Evolutionary conservation across 164 flowering plant genomes (phyloP).

Genomic region (Annona cherimola): DNA sequence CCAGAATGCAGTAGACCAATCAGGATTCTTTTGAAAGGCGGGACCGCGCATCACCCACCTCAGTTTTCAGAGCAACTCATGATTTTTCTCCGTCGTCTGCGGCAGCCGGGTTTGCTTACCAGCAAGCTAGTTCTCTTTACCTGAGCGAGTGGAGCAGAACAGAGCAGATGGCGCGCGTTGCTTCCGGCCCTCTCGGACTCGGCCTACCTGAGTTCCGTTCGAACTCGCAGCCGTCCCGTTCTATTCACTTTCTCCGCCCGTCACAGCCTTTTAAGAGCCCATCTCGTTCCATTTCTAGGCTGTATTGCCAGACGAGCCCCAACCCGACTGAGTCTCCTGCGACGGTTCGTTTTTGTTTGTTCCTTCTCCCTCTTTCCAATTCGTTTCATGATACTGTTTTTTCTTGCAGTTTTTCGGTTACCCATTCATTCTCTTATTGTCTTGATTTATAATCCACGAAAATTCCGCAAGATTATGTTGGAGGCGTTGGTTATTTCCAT

Average conservation of each 20-base stretch:
- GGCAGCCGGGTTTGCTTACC: no score
- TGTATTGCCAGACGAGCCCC: conserved; percentile 34
- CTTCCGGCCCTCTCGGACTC: conserved; percentile 25
- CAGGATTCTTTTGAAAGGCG: no score
- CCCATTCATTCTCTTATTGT: not conserved
- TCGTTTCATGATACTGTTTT: not conserved
- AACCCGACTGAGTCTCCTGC: conserved; percentile 24
- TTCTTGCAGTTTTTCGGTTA: not conserved
- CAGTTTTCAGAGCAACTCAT: no score
- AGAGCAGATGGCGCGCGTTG: conserved; percentile 25
- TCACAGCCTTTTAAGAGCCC: conserved; percentile 10
- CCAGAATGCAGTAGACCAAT: no score
- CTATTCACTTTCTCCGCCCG: conserved; percentile 7
- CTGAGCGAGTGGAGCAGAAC: no score
- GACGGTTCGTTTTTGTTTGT: conserved; percentile 17
- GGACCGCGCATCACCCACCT: no score
- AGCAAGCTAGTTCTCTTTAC: no score
- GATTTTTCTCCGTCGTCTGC: no score
- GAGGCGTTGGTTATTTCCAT: no score
- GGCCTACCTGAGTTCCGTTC: conserved; percentile 27
- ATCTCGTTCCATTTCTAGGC: conserved; percentile 11
- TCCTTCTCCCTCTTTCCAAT: not conserved
- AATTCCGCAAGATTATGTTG: no score
- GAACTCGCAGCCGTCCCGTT: conserved; percentile 8
- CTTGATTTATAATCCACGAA: not conserved